Evolutionary conservation across 202 grass and related monocot genomes (phyloP), one percentile per base, ranked within the genome.

Genomic region (Zizania palustris): DNA sequence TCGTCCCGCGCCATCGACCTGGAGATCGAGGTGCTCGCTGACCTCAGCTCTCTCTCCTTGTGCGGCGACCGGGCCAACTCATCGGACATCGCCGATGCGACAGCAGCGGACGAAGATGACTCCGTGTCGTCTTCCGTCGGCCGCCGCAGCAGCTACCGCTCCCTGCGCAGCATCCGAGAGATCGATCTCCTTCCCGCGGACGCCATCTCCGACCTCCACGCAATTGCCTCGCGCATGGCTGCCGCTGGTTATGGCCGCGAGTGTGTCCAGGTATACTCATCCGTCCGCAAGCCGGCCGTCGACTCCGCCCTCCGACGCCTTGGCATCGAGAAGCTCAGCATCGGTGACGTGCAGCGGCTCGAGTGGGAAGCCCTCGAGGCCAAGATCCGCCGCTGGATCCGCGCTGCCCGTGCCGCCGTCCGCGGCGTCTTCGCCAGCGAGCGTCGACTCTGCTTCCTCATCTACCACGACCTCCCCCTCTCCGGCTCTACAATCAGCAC

Each of bases 311-410:
- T 98, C 35, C 89, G 87, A 69, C 89, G 80, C 6, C 87, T 98
- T 11, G 87, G 95, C 28, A 84, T 98, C 10, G 95, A 98, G 83
- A 95, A 90, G 72, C 87, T 95, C 45, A 90, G 83, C 67, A 92
- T 94, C 79, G 95, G 85, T 5, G 95, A 92, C 10, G 91, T 97
- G 58, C 95, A 98, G 74, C 74, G 89, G 0, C 89, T 98, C 54
- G 89, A 87, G 67, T 92, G 91, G 95, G 71, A 87, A 28, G 73
- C 44, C 14, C 81, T 98, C 11, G 87, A 89, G 42, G 11, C 77
- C 13, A 94, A 95, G 87, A 90, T 98, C 43, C 89, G 91, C 39
- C 85, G 80, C 68, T 95, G 91, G 96, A 98, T 95, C 87, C 83
- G 89, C 13, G 90, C 96, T 0, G 91, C 91, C 11, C 83, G 87